Percentiles rank a stretch among this genome's conserved stretches.
These are phyloP conservation scores for Scheffersomyces segobiensis DNA, from an alignment of 1,139 yeast genomes.

Conservation along the genomic window DNA sequence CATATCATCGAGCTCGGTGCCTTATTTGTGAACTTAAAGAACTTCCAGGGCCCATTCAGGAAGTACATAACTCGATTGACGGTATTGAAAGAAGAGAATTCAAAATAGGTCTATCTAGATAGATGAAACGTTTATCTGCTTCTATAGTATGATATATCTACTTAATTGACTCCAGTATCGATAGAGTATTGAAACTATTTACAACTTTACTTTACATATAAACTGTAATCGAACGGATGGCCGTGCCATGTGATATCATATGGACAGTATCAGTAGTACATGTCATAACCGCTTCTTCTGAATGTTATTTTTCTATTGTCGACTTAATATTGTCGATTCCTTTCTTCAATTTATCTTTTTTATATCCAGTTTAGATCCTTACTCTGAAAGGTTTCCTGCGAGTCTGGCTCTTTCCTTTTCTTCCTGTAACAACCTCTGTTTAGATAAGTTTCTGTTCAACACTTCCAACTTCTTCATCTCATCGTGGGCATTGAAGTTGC, in stretches of 20 bases:
- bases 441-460: constrained; percentile 49
- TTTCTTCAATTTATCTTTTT: constrained; percentile 11
- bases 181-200: neutral
- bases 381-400: neutral
- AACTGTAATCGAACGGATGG: neutral
- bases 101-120: neutral
- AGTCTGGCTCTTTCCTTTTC: constrained; percentile 8
- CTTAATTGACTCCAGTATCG: neutral
- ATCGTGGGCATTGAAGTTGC: constrained; percentile 77
- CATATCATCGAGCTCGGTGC: constrained; percentile 49
- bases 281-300: neutral
- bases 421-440: constrained; percentile 26
- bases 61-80: constrained; percentile 40
- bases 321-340: neutral
- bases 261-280: neutral
- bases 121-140: neutral
- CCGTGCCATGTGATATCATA: neutral
- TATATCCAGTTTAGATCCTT: constrained; percentile 24
- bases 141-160: neutral
- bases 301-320: neutral
- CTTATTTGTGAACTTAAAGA: constrained; percentile 50
- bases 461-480: constrained; percentile 71
- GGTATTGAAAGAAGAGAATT: constrained; percentile 23
- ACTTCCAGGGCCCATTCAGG: constrained; percentile 48
- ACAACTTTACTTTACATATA: neutral